These are phyloP conservation scores for Pelargonium australe DNA, from an alignment of 441 rosid genomes.

Conservation along the genomic window DNA sequence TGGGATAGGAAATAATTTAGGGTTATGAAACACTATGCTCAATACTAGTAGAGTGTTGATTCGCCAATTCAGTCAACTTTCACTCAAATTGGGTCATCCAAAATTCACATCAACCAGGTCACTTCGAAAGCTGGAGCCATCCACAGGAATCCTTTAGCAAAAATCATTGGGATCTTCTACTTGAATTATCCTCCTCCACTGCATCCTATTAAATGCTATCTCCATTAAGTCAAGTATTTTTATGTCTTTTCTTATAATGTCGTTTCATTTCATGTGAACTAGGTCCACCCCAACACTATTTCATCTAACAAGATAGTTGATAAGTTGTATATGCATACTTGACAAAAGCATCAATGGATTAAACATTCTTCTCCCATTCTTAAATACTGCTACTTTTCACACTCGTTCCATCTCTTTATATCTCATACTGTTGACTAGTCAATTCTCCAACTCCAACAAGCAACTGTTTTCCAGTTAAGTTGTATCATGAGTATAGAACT, in stretches of 20 bases:
- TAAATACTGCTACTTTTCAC: background rate
- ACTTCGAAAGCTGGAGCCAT: no score
- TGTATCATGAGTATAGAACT: background rate
- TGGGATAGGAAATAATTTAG: background rate
- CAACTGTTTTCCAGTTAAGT: no score
- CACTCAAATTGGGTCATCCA: background rate
- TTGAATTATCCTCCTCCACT: no score
- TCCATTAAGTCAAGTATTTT: no score
- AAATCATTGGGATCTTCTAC: no score
- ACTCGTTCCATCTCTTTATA: background rate
- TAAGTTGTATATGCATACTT: no score
- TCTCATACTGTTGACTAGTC: background rate
- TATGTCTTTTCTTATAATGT: no score
- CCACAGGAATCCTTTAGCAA: no score
- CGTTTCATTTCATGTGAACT: no score
- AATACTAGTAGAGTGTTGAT: background rate
- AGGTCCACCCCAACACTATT: no score
- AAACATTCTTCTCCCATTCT: background rate
- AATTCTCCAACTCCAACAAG: background rate
- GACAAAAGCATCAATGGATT: background rate
- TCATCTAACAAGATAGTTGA: no score
- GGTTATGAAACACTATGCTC: background rate
- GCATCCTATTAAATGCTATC: background rate
- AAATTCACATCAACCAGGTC: background rate
- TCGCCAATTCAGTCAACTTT: background rate